phyloP scores from a whole-genome alignment of 139 green algal species.

The Chlamydomonas sp. region DNA sequence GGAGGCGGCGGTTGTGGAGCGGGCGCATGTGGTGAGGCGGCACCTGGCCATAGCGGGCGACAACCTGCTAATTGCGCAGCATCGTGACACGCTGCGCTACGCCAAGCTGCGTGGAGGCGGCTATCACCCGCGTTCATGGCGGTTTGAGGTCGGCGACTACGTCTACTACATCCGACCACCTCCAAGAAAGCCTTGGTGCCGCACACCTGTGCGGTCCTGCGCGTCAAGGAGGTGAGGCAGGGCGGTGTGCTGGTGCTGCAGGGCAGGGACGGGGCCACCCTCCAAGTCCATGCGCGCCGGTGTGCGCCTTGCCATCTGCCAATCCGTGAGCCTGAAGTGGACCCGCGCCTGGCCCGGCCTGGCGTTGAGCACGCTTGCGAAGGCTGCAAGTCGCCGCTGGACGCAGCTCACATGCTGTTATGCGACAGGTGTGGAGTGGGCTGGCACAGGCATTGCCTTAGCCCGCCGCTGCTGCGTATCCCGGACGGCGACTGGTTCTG shows the following conservation, averaged over 20 bases:
- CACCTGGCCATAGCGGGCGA: neutral
- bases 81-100: constrained; percentile 27
- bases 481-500: constrained; percentile 49
- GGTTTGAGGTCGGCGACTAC: constrained; percentile 7
- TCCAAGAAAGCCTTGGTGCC: neutral
- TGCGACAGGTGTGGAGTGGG: constrained; percentile 47
- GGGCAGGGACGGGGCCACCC: constrained; percentile 4
- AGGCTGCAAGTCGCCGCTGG: constrained; percentile 18
- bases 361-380: neutral
- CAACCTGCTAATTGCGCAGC: constrained; percentile 41
- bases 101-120: constrained; percentile 6
- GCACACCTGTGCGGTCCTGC: neutral
- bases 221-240: neutral
- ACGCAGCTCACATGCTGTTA: constrained; percentile 33
- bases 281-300: neutral
- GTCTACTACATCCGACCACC: constrained; percentile 17
- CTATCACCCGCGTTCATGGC: constrained; percentile 15
- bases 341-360: neutral
- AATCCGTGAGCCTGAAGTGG: neutral
- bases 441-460: constrained; percentile 43
- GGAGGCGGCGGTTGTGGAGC: neutral
- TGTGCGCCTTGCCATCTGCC: constrained; percentile 4
- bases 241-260: constrained; percentile 9
- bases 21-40: neutral
- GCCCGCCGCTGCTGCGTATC: constrained; percentile 6